Conservation (phyloP, 208 protist species). For the Crithidia brevicula region DNA sequence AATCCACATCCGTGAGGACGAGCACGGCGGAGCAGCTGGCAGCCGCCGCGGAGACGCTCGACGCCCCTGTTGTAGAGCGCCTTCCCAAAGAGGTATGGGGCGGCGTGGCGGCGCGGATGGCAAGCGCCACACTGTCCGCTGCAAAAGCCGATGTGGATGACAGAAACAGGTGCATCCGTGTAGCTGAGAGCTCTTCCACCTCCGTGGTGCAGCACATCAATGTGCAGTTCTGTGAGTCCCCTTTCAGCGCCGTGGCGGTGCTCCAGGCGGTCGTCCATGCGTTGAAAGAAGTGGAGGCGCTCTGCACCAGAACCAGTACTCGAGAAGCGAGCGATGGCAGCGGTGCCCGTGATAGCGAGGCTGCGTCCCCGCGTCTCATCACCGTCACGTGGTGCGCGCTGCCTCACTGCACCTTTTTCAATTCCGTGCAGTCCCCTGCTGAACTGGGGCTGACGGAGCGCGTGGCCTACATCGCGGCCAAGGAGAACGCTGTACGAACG, state of each 20-base stretch:
- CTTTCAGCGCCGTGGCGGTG: slow-evolving; percentile 7
- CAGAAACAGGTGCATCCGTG: slow-evolving; percentile 10
- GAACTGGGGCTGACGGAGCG: slow-evolving; percentile 53
- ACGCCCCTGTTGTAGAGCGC: slow-evolving; percentile 2
- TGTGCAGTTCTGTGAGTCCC: slow-evolving; percentile 31
- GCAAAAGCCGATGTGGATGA: not conserved
- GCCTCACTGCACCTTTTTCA: slow-evolving; percentile 62
- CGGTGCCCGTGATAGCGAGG: not conserved
- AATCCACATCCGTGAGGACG: too few relatives aligned
- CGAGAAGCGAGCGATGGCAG: not conserved
- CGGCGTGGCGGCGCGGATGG: not conserved
- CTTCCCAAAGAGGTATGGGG: slow-evolving; percentile 16
- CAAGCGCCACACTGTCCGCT: not conserved
- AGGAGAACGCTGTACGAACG: slow-evolving; percentile 39
- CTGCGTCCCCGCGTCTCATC: too few relatives aligned
- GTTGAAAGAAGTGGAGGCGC: slow-evolving; percentile 25
- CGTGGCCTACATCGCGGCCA: slow-evolving; percentile 38
- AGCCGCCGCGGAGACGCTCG: not conserved
- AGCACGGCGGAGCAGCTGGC: not conserved
- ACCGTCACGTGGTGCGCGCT: slow-evolving; percentile 30
- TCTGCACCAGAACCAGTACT: not conserved
- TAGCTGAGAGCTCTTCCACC: not conserved
- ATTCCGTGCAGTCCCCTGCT: slow-evolving; percentile 33
- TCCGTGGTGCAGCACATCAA: slow-evolving; percentile 1
- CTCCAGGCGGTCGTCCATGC: slow-evolving; percentile 18